These are phyloP conservation scores for Saccharomyces cerevisiae DNA, from an alignment of 805 yeast species.

Conservation along the genomic window DNA sequence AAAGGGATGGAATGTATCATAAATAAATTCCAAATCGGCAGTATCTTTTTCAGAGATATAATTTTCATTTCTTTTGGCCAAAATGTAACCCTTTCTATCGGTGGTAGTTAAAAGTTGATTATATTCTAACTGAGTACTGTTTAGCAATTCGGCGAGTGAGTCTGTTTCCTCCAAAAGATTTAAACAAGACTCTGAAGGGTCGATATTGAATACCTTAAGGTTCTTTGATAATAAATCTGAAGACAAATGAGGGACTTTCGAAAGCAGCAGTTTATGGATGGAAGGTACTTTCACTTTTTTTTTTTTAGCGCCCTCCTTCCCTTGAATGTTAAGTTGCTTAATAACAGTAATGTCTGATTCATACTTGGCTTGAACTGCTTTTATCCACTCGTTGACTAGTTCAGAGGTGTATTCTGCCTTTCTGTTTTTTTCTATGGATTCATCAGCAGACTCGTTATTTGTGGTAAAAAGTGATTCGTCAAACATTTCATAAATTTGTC, in stretches of 20 bases:
- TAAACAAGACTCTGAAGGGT: constrained; percentile 35
- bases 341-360: constrained; percentile 6
- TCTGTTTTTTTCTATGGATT: neutral
- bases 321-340: neutral
- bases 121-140: constrained; percentile 40
- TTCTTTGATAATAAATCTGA: constrained; percentile 65
- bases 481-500: constrained; percentile 59
- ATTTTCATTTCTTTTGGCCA: constrained; percentile 50
- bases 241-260: constrained; percentile 65
- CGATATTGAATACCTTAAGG: constrained; percentile 39
- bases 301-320: constrained; percentile 11
- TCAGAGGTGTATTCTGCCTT: constrained; percentile 7
- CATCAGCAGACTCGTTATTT: constrained; percentile 3
- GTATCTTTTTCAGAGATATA: constrained; percentile 36
- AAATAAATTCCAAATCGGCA: constrained; percentile 41
- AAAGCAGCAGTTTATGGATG: constrained; percentile 61
- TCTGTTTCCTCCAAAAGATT: constrained; percentile 26
- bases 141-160: constrained; percentile 36
- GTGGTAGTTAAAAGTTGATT: constrained; percentile 29
- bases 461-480: constrained; percentile 40
- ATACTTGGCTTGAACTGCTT: constrained; percentile 13
- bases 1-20: constrained; percentile 67
- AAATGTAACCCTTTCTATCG: constrained; percentile 50
- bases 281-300: constrained; percentile 44
- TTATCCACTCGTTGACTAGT: constrained; percentile 26